Evolutionary conservation across 768 basidiomycete species (phyloP), one percentile per base, ranked within the genome.

Genomic region (Rhizopogon vinicolor): DNA sequence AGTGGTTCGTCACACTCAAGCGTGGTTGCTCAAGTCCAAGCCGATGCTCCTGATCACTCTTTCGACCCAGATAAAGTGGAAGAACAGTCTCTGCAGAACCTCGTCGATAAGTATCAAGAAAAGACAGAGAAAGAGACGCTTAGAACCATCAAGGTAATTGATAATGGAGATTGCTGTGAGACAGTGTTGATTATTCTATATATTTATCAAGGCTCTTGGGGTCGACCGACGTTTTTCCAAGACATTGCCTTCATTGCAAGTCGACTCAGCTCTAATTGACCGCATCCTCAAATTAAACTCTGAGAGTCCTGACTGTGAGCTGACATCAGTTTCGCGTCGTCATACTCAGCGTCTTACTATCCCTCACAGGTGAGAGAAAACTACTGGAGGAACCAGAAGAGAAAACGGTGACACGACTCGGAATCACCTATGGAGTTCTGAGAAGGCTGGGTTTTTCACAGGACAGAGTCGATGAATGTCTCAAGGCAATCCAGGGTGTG

Each of bases 101-200:
- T 93, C 45, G 82, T 96, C 1, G 93, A 96, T 59, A 87, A 83
- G 63, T 74, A 87, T 46, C 92, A 96, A 63, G 92, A 95, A 18
- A 93, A 85, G 65, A 89, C 82, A 5, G 91, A 96, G 68, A 93
- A 86, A 67, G 96, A 97, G 63, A 83, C 95, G 54, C 70, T 75
- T 5, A 79, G 85, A 55, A 73, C 81, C 9, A 57, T 89, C 59
- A 91, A 90, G 84, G 48, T 49, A 16, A 9, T 1, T 37, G 35
- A 37, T 33, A 13, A 12, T 12, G 10, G 9, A 10, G 16, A 7
- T 35, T 5, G 16, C 14, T 25, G 9, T 49, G 35, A 37, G 22
- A 49, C 8, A 8, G 22, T 49, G 9, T 22, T 49, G 14, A 49
- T 25, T 13, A 48, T 31, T 35, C 5, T 14, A 16, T 22, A 9